Percentiles rank a stretch among this genome's conserved stretches.
These are phyloP conservation scores for Dendrothele bispora DNA, from an alignment of 768 basidiomycete genomes.

Conservation along the genomic window DNA sequence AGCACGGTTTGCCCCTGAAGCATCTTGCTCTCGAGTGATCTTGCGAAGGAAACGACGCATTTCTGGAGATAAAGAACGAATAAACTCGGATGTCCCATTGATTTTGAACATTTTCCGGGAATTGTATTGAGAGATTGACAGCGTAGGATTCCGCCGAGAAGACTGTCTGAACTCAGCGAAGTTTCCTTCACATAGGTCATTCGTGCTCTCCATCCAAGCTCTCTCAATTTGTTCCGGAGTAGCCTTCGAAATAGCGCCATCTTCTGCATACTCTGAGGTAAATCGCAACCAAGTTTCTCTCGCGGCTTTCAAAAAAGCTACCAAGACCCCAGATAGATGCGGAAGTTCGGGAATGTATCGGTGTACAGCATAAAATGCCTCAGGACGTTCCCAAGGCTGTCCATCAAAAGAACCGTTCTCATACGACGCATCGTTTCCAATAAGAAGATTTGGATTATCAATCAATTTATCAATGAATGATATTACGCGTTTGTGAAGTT, in stretches of 20 bases:
- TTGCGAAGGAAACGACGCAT: too few species aligned
- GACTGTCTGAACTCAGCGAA: slow-evolving; percentile 5
- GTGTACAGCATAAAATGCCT: too few species aligned
- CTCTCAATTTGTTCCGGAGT: too few species aligned
- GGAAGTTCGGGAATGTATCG: not conserved
- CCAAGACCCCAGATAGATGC: slow-evolving; percentile 2
- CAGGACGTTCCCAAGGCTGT: slow-evolving; percentile 9
- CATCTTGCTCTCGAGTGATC: too few species aligned
- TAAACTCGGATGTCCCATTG: too few species aligned
- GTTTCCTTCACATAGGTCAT: too few species aligned
- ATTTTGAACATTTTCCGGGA: too few species aligned
- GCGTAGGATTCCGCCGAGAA: not conserved
- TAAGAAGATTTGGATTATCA: slow-evolving; percentile 7
- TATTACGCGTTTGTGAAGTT: slow-evolving; percentile 7
- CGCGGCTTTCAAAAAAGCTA: slow-evolving; percentile 6
- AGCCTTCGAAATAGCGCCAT: too few species aligned
- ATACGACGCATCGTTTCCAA: not conserved
- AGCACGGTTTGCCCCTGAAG: too few species aligned
- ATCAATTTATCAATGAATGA: slow-evolving; percentile 8
- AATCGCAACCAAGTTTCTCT: slow-evolving; percentile 2
- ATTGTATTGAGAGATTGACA: slow-evolving; percentile 5
- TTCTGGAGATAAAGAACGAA: too few species aligned
- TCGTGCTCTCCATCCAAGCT: slow-evolving; percentile 11
- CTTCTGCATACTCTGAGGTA: too few species aligned
- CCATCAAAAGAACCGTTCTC: slow-evolving; percentile 7